A percentile compares a stretch with the other conserved stretches of the same genome.
phyloP scores from a whole-genome alignment of 148 eudicot species.

The Arbutus unedo region DNA sequence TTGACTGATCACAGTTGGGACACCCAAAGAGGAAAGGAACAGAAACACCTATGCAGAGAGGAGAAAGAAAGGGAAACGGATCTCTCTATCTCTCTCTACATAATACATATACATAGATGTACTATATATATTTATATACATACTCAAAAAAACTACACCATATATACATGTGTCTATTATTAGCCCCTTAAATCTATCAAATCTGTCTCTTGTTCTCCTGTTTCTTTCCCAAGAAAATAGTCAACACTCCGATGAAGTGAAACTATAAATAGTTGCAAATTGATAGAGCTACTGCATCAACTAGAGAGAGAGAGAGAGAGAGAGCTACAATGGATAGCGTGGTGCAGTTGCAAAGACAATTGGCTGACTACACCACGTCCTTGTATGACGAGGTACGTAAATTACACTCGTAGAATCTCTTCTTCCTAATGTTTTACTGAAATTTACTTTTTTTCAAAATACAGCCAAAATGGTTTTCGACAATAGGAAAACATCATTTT shows the following conservation, averaged over 20 bases:
- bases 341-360: constrained; percentile 38
- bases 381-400: constrained; percentile 46
- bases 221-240: neutral
- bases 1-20: constrained; percentile 7
- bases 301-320: neutral
- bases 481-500: neutral
- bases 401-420: too few species aligned
- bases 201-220: neutral
- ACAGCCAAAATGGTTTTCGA: neutral
- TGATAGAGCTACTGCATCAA: neutral
- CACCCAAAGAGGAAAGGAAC: neutral
- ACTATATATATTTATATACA: neutral
- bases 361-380: constrained; percentile 43
- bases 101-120: too few species aligned
- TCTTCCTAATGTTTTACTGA: too few species aligned
- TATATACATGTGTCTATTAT: neutral
- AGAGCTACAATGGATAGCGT: constrained; percentile 24
- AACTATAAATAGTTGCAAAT: constrained; percentile 9
- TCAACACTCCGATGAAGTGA: neutral
- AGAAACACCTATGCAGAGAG: neutral
- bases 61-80: neutral
- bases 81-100: neutral
- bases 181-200: constrained; percentile 2
- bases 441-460: too few species aligned
- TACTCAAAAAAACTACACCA: neutral